Conservation (phyloP, 164 flowering plant genomes). For the Magnolia sinica region DNA sequence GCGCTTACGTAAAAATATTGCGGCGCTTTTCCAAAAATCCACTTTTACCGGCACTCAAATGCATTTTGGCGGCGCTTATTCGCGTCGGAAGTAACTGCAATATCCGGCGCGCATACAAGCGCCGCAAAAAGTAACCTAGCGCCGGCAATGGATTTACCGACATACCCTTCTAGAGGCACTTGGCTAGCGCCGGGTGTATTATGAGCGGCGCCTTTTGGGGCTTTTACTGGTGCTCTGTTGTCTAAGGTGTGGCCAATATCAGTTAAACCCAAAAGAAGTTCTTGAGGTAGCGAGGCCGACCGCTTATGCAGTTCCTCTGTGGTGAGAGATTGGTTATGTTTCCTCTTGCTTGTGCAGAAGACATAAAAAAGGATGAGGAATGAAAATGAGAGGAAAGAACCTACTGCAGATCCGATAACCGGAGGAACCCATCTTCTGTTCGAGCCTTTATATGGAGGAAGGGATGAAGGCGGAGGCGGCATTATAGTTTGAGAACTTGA, state of each 20-base stretch:
- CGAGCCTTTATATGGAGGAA: constrained; percentile 1
- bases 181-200: too few species aligned
- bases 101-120: too few species aligned
- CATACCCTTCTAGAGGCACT: too few species aligned
- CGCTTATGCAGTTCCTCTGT: background rate
- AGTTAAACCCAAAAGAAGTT: constrained; percentile 22
- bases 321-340: constrained; percentile 3
- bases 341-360: constrained; percentile 15
- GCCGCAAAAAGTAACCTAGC: too few species aligned
- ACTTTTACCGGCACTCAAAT: too few species aligned
- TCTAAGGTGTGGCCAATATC: constrained; percentile 28
- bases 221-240: too few species aligned
- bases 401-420: constrained; percentile 36
- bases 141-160: too few species aligned
- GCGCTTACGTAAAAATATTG: too few species aligned
- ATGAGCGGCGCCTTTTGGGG: too few species aligned
- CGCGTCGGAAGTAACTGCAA: too few species aligned
- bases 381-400: constrained; percentile 18
- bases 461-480: constrained; percentile 27
- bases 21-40: too few species aligned
- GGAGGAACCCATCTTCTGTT: constrained; percentile 44
- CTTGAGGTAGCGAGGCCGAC: constrained; percentile 12
- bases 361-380: constrained; percentile 19
- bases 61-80: too few species aligned
- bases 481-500: constrained; percentile 26